Conservation (phyloP, 768 basidiomycete species). For the Gyrodon lividus region DNA sequence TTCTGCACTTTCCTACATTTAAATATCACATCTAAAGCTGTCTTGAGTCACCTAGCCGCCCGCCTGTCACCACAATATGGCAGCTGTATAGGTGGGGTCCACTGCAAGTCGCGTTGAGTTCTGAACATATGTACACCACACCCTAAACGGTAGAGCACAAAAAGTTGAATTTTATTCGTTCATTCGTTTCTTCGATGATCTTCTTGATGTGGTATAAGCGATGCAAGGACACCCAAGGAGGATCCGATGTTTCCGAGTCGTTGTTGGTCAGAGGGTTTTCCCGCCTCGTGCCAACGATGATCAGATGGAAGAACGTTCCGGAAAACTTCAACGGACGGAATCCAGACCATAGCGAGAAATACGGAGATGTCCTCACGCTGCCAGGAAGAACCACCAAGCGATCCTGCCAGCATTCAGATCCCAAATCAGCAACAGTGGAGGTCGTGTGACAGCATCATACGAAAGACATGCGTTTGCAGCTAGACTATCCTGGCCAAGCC, state of each 20-base stretch:
- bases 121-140: conserved; percentile 2
- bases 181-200: too few species aligned
- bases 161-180: too few species aligned
- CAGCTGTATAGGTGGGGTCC: not conserved
- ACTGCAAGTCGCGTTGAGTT: not conserved
- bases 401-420: not conserved
- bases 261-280: not conserved
- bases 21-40: not conserved
- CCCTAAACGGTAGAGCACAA: too few species aligned
- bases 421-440: conserved; percentile 11
- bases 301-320: not conserved
- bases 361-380: not conserved
- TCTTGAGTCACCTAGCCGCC: conserved; percentile 5
- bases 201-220: not conserved
- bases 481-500: conserved; percentile 1
- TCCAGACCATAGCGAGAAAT: not conserved
- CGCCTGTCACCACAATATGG: conserved; percentile 5
- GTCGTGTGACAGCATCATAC: conserved; percentile 15
- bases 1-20: not conserved
- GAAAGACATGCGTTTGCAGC: not conserved
- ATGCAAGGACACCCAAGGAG: not conserved
- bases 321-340: not conserved
- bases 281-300: not conserved
- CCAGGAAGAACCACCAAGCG: not conserved
- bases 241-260: not conserved